Base-by-base conservation (phyloP, 192 early-diverging fungal genomes). In the Borealophlyctis nickersoniae region DNA sequence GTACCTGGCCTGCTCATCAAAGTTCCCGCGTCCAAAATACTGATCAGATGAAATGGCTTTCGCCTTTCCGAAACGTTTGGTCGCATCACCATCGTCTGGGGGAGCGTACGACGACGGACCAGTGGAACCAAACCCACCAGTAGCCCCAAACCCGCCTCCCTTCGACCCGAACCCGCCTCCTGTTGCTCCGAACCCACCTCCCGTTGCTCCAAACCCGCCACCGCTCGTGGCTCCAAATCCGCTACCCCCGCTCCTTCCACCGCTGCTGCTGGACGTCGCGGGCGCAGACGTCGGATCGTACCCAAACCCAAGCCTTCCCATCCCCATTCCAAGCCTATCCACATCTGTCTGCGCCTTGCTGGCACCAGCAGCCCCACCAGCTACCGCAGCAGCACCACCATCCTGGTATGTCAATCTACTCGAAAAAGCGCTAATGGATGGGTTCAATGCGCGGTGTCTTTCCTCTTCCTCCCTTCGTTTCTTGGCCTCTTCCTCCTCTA, bases 31-130 rank as follows among this genome's bases (percentile, higher is more conserved):
- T 2, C 86, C 89, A 86, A 96, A 95, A 75, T 88, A 96, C 79
- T 94, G 90, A 69, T 95, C 92, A 23, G 88, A 90, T 29, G 91
- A 93, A 57, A 98, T 95, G 28, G 89, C 81, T 73, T 91, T 94
- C 50, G 92, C 88, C 52, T 71, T 81, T 4, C 81, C 81, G 67
- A 98, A 95, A 62, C 89, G 83, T 49, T 94, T 87, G n/a, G 82
- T 75, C 2, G 91, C 87, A 27, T 84, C 78, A 24, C 67, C 77
- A 14, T 73, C 63, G 26, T 89, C 85, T 3, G 36, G n/a, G 59
- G 62, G 16, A 13, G 23, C 29, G 5, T 58, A 26, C 14, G 64
- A 32, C 29, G 31, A 72, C 30, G 33, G 22, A 23, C 35, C 62
- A n/a, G 72, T 73, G 30, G 81, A 74, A 2, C 87, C 82, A 75